Conservation (phyloP, 257 asterid species). For the Fraxinus quadrangulata region DNA sequence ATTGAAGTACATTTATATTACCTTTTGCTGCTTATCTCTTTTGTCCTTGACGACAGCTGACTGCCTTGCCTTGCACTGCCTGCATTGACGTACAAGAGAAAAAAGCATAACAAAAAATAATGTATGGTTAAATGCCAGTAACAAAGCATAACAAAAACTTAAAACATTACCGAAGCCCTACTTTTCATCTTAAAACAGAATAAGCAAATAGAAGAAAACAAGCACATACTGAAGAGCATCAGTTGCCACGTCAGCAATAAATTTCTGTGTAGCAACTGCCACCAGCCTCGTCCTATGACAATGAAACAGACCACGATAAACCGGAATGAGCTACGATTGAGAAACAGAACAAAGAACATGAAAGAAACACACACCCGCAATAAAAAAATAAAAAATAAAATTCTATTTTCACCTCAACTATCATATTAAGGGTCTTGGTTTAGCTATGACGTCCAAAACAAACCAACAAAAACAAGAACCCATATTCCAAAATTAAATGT, state of each 20-base stretch:
- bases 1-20: slow-evolving; percentile 23
- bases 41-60: slow-evolving; percentile 78
- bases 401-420: not conserved
- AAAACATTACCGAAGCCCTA: not conserved
- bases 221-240: slow-evolving; percentile 93
- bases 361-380: not conserved
- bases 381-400: not conserved
- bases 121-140: not conserved
- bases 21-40: slow-evolving; percentile 97
- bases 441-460: not conserved
- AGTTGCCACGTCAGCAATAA: slow-evolving; percentile 92
- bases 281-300: slow-evolving; percentile 77
- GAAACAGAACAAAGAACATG: not conserved
- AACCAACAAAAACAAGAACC: not conserved
- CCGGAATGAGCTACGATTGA: not conserved
- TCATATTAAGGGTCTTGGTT: too few relatives aligned
- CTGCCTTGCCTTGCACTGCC: slow-evolving; percentile 95
- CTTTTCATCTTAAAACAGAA: not conserved
- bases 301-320: not conserved
- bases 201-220: slow-evolving; percentile 12
- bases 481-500: not conserved
- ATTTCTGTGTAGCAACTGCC: slow-evolving; percentile 98
- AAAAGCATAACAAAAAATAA: not conserved
- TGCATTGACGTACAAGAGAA: slow-evolving; percentile 37
- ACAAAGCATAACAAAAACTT: not conserved